Conservation (phyloP, 345 rosid genomes). For the Cardiospermum halicacabum region DNA sequence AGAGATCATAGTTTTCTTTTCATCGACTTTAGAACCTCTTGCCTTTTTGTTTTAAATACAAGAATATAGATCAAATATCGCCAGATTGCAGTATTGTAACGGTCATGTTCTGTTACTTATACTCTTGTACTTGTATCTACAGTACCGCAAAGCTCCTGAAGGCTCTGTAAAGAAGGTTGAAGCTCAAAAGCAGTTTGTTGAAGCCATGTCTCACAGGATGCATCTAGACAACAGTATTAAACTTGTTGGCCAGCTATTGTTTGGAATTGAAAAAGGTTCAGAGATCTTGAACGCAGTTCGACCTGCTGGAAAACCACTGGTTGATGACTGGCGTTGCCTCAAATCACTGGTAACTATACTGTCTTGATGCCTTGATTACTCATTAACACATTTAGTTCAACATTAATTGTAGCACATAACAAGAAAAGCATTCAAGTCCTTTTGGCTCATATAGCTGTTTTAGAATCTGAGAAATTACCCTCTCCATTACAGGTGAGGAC, state of each 20-base stretch:
- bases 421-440: neutral
- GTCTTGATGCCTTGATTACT: neutral
- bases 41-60: constrained; percentile 1
- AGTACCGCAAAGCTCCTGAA: constrained; percentile 94
- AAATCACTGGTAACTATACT: constrained; percentile 53
- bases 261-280: constrained; percentile 69
- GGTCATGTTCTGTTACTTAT: neutral
- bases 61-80: neutral
- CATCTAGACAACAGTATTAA: constrained; percentile 76
- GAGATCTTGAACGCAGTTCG: constrained; percentile 56
- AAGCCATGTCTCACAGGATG: constrained; percentile 90
- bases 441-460: neutral
- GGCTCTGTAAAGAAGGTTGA: constrained; percentile 66
- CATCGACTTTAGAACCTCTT: neutral
- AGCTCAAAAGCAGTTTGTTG: constrained; percentile 79
- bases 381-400: neutral
- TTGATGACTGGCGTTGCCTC: constrained; percentile 93
- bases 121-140: constrained; percentile 11
- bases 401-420: neutral
- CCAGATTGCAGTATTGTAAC: neutral
- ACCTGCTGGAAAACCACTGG: constrained; percentile 80
- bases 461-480: neutral
- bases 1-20: neutral
- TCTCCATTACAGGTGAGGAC: constrained; percentile 62
- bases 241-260: constrained; percentile 76